Evolutionary conservation across 768 basidiomycete species (phyloP), one percentile per base, ranked within the genome.

Genomic region (Termitomyces sp.): DNA sequence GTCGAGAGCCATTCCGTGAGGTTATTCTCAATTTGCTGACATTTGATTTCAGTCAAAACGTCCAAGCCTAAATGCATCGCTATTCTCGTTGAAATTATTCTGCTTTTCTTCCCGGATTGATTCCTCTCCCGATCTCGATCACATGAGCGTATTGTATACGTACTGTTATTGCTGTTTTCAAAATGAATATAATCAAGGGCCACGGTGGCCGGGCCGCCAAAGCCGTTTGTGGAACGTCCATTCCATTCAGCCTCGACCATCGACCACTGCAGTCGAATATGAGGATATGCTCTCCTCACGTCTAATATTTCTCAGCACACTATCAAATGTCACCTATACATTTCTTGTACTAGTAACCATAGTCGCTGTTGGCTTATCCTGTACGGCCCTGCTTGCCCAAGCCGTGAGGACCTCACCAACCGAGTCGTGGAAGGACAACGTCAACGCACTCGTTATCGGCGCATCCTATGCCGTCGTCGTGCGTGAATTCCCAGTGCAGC

Each of bases 381-480:
- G 83, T 61, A 70, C 80, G 2, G 79, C 83, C 0, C 73, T 91
- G 52, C 77, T 91, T 50, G 82, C 84, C 0, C 89, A 91, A 66
- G 88, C 89, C 0, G 83, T 88, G 19, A 78, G 88, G 50, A 88
- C 82, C 0, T 76, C 86, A 2, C 79, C 79, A 2, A 71, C 67
- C 43, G 72, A 69, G 58, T 74, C 79, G 10, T 87, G 84, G 81
- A 67, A 62, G 50, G 73, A 78, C 32, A 91, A 91, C 69, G 76
- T 82, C 76, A 84, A 91, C 67, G 80, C 83, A 5, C 70, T 88
- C 28, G 76, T 85, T 52, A 83, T 92, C 34, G 83, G 83, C 10
- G 80, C 80, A n/a, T 82, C 88, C 0, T 92, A 91, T 67, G 73
- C 78, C 64, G 64, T 86, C 9, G 77, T 91, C 69, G 89, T 89